Evolutionary conservation across 2,329 filamentous ascomycete species (phyloP).

Genomic region (Botrytis porri): DNA sequence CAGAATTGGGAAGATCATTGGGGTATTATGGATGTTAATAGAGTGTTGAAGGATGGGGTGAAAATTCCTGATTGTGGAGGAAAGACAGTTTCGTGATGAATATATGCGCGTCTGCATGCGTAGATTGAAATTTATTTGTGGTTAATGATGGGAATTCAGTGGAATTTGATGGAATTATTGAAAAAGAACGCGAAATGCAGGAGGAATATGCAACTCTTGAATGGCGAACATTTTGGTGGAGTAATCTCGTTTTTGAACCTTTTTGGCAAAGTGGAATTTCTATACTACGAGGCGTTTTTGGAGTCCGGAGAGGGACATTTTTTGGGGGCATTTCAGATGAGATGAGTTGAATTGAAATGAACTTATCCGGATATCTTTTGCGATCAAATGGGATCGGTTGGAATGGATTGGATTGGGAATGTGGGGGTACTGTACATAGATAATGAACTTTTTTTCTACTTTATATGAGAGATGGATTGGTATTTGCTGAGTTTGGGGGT

Average conservation of each 20-base stretch:
- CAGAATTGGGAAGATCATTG: conserved; percentile 93
- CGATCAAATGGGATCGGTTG: background rate
- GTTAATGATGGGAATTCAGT: background rate
- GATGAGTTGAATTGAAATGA: background rate
- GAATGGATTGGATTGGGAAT: background rate
- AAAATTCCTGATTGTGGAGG: conserved; percentile 85
- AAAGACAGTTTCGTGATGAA: conserved; percentile 42
- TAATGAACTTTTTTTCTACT: background rate
- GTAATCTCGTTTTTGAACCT: background rate
- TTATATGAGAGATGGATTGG: background rate
- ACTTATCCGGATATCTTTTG: background rate
- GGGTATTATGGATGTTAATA: conserved; percentile 83
- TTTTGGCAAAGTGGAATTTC: background rate
- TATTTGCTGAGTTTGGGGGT: background rate
- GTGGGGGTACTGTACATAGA: background rate
- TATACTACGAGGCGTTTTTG: background rate
- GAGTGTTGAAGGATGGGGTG: conserved; percentile 79
- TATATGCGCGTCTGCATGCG: background rate
- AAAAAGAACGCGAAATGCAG: background rate
- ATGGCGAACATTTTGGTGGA: background rate
- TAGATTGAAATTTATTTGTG: background rate
- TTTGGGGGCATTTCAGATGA: background rate
- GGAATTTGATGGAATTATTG: background rate
- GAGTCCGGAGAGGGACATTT: background rate
- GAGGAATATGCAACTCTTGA: background rate